These are phyloP conservation scores for Tetracladium setigerum DNA, from an alignment of 495 filamentous ascomycete species.

Conservation along the genomic window DNA sequence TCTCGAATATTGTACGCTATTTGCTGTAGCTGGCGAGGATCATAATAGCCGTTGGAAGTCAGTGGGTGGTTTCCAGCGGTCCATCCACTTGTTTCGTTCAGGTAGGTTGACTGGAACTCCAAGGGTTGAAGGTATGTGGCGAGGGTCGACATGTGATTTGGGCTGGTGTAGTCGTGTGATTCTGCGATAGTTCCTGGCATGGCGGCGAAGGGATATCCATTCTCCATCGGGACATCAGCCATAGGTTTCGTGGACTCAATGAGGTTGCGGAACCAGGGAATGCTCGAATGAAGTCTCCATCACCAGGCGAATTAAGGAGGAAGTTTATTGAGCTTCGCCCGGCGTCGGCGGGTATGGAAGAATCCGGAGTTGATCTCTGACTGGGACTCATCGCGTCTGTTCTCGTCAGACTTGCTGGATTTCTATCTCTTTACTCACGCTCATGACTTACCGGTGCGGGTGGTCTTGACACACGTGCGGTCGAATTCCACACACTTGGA, in stretches of 20 bases:
- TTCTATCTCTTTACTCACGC: too few species aligned
- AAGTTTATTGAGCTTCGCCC: constrained; percentile 23
- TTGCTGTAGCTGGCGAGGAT: constrained; percentile 8
- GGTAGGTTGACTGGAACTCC: too few species aligned
- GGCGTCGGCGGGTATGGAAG: not conserved
- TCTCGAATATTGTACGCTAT: constrained; percentile 19
- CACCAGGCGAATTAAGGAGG: constrained; percentile 16
- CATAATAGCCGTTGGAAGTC: too few species aligned
- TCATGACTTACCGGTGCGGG: too few species aligned
- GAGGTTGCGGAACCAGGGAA: constrained; percentile 13
- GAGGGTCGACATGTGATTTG: too few species aligned
- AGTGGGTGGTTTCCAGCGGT: too few species aligned
- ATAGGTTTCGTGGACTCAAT: constrained; percentile 5
- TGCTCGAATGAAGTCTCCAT: constrained; percentile 17
- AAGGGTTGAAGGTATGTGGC: too few species aligned
- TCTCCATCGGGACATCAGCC: too few species aligned
- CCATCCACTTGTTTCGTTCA: too few species aligned
- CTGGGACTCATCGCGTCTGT: not conserved
- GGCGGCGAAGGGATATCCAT: too few species aligned
- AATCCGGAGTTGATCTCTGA: constrained; percentile 13
- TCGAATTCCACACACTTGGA: constrained; percentile 23
- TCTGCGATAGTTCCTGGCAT: too few species aligned
- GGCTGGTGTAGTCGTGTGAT: too few species aligned
- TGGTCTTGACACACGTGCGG: constrained; percentile 18
- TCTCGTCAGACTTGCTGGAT: not conserved